These are phyloP conservation scores for Penicillium soppii DNA, from an alignment of 495 filamentous ascomycete species.

Conservation along the genomic window DNA sequence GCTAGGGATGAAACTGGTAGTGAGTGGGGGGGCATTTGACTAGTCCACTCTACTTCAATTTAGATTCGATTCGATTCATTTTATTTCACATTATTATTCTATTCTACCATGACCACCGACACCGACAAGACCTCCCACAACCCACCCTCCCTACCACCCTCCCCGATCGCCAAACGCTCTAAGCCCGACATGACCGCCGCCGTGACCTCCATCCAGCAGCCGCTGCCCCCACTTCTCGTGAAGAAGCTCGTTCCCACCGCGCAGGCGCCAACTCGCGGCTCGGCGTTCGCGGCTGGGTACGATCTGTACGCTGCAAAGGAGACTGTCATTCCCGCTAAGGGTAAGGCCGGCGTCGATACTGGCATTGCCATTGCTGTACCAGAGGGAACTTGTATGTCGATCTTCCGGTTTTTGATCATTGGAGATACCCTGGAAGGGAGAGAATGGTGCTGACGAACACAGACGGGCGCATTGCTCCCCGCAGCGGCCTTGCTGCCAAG, in stretches of 20 bases:
- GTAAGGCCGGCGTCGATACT: constrained; percentile 84
- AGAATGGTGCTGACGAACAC: background rate
- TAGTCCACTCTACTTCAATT: background rate
- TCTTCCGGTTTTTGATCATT: background rate
- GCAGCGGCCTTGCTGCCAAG: constrained; percentile 87
- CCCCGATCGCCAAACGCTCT: constrained; percentile 65
- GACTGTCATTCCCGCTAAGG: constrained; percentile 73
- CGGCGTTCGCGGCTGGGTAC: constrained; percentile 87
- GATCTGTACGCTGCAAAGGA: constrained; percentile 80
- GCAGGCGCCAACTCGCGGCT: constrained; percentile 79
- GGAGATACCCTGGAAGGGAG: background rate
- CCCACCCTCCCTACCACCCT: constrained; percentile 58
- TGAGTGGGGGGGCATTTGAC: constrained; percentile 1
- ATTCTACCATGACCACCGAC: constrained; percentile 54
- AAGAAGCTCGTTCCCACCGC: constrained; percentile 79
- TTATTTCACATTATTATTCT: background rate
- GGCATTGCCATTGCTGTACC: constrained; percentile 88
- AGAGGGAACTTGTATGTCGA: constrained; percentile 72
- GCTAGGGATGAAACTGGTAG: constrained; percentile 2
- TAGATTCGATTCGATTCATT: constrained; percentile 3
- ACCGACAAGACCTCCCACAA: constrained; percentile 38
- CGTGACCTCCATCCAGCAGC: constrained; percentile 38
- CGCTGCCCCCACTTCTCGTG: constrained; percentile 66
- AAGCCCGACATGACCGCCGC: constrained; percentile 40
- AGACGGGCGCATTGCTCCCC: constrained; percentile 92